phyloP scores from a whole-genome alignment of 1,139 yeast species.

The Sugiyamaella sp. region DNA sequence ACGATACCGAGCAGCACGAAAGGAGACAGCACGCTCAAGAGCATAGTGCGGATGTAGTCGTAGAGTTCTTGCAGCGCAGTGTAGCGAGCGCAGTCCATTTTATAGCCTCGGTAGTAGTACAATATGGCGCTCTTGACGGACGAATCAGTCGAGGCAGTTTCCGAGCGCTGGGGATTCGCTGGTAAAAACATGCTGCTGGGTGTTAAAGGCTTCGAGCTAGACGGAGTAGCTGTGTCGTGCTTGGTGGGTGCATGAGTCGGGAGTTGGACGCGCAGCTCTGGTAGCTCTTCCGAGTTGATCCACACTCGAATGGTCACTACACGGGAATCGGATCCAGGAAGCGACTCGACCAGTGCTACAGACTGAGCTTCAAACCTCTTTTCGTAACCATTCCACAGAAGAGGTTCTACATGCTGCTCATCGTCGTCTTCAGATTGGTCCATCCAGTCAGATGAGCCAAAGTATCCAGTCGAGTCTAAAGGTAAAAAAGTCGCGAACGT shows the following conservation, averaged over 20 bases:
- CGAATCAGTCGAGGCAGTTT: slow-evolving; percentile 4
- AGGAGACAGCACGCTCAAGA: slow-evolving; percentile 34
- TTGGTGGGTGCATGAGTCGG: background rate
- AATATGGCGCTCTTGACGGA: slow-evolving; percentile 22
- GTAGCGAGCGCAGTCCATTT: slow-evolving; percentile 23
- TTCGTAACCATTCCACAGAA: slow-evolving; percentile 28
- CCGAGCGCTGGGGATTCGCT: background rate
- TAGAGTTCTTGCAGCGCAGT: slow-evolving; percentile 24
- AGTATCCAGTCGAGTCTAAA: slow-evolving; percentile 25
- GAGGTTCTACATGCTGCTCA: slow-evolving; percentile 27
- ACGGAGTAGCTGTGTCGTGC: slow-evolving; percentile 5
- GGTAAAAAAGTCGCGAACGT: slow-evolving; percentile 33
- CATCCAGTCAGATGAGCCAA: slow-evolving; percentile 9
- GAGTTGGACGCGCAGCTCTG: slow-evolving; percentile 8
- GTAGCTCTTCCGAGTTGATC: slow-evolving; percentile 12
- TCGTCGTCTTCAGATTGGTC: slow-evolving; percentile 25
- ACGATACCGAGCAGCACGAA: slow-evolving; percentile 31
- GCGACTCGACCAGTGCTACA: slow-evolving; percentile 22
- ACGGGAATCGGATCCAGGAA: slow-evolving; percentile 10
- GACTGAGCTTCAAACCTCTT: slow-evolving; percentile 23
- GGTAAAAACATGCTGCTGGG: background rate
- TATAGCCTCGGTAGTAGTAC: slow-evolving; percentile 32
- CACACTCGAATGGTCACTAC: slow-evolving; percentile 4
- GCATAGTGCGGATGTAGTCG: slow-evolving; percentile 29
- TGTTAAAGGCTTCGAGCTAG: slow-evolving; percentile 1